A percentile compares a stretch with the other conserved stretches of the same genome.
Conservation (phyloP, 2,329 filamentous ascomycete genomes). For the Hypoxylon rubiginosum region DNA sequence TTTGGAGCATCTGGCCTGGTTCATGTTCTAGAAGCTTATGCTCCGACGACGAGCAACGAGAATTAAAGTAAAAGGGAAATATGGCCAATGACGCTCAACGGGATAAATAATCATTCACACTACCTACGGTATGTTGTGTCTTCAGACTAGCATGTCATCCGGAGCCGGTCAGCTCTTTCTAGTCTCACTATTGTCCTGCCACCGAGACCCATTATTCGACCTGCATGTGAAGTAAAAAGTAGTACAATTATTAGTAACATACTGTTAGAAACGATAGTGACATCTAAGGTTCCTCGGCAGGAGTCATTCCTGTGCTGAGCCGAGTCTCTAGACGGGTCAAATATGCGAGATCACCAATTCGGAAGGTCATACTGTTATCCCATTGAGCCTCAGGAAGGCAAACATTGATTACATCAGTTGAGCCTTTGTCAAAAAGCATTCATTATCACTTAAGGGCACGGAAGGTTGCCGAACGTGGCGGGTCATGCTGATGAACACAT, state of each 20-base stretch:
- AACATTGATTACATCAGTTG: neutral
- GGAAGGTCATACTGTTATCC: neutral
- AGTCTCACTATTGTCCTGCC: neutral
- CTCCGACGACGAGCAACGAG: neutral
- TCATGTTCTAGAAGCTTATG: neutral
- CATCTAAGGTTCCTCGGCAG: neutral
- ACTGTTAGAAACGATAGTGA: neutral
- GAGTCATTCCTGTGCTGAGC: constrained; percentile 1
- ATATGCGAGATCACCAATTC: neutral
- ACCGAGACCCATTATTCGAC: neutral
- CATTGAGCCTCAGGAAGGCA: constrained; percentile 2
- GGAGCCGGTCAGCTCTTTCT: no score
- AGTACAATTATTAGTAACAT: neutral
- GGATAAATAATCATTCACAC: no score
- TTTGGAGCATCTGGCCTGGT: neutral
- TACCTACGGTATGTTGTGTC: no score
- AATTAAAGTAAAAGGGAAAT: no score
- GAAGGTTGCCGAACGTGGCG: neutral
- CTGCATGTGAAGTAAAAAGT: neutral
- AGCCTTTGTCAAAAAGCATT: neutral
- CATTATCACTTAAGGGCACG: neutral
- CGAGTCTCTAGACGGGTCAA: neutral
- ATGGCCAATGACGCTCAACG: no score
- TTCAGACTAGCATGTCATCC: no score
- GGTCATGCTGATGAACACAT: constrained; percentile 20